Evolutionary conservation across 495 filamentous ascomycete genomes (phyloP).

Genomic region (Corynascus novoguineensis): DNA sequence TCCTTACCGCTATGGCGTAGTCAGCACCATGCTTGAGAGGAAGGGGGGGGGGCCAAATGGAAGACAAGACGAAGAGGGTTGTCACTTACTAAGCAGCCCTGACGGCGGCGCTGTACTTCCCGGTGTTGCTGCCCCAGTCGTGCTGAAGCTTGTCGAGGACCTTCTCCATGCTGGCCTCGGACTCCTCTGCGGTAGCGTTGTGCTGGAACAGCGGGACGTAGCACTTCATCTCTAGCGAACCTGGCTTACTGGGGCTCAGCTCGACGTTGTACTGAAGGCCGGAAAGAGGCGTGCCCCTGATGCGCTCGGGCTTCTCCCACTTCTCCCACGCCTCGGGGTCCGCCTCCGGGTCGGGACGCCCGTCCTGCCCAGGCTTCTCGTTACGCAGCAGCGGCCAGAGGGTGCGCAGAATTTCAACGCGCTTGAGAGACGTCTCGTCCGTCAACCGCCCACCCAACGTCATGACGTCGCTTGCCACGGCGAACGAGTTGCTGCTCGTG

Average conservation of each 20-base stretch:
- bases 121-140: slow-evolving; percentile 4
- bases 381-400: slow-evolving; percentile 5
- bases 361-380: slow-evolving; percentile 7
- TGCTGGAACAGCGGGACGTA: slow-evolving; percentile 11
- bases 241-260: not conserved
- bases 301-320: slow-evolving; percentile 5
- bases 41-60: too few species aligned
- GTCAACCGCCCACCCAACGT: slow-evolving; percentile 6
- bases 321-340: not conserved
- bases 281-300: not conserved
- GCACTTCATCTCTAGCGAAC: slow-evolving; percentile 8
- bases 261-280: slow-evolving; percentile 11
- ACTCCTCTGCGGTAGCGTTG: not conserved
- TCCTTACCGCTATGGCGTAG: not conserved
- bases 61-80: not conserved
- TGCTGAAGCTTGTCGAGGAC: not conserved
- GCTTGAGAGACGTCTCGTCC: slow-evolving; percentile 8
- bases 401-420: slow-evolving; percentile 1
- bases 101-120: slow-evolving; percentile 1
- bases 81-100: not conserved
- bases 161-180: slow-evolving; percentile 1
- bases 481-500: slow-evolving; percentile 10
- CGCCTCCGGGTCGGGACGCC: not conserved
- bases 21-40: too few species aligned
- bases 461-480: slow-evolving; percentile 2